Conservation (phyloP, 2,329 filamentous ascomycete genomes). For the Colletotrichum liaoningense region DNA sequence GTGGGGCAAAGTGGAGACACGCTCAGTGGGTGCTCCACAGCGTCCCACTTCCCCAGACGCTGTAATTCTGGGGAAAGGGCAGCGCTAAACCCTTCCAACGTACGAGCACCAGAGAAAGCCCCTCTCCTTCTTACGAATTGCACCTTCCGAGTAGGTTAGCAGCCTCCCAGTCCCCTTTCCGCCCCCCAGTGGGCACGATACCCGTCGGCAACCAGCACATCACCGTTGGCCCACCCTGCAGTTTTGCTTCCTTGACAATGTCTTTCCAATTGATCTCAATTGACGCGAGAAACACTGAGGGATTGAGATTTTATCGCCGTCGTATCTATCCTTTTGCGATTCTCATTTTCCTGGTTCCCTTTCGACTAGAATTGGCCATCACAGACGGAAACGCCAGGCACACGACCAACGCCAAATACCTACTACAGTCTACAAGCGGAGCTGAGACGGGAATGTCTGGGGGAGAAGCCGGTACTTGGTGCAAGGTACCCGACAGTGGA, state of each 20-base stretch:
- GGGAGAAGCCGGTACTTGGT: neutral
- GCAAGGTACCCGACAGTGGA: constrained; percentile 15
- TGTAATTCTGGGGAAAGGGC: constrained; percentile 35
- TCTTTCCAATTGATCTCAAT: neutral
- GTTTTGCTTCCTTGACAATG: neutral
- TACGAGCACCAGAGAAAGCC: neutral
- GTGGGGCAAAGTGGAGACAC: constrained; percentile 24
- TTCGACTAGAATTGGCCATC: neutral
- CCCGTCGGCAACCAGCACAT: constrained; percentile 16
- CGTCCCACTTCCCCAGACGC: constrained; percentile 37
- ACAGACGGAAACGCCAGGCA: neutral
- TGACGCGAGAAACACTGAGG: neutral
- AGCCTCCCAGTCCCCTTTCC: neutral
- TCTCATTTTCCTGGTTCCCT: neutral
- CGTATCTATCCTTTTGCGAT: too few species aligned
- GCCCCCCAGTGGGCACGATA: constrained; percentile 28
- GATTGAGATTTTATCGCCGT: neutral
- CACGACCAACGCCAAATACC: neutral
- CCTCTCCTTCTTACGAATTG: neutral
- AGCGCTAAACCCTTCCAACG: constrained; percentile 26
- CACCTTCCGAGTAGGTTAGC: too few species aligned
- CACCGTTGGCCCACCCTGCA: neutral
- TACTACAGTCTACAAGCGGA: too few species aligned
- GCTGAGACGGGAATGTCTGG: neutral
- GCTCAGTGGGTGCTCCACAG: neutral